These are phyloP conservation scores for Candida peoriensis DNA, from an alignment of 805 yeast genomes.

Conservation along the genomic window DNA sequence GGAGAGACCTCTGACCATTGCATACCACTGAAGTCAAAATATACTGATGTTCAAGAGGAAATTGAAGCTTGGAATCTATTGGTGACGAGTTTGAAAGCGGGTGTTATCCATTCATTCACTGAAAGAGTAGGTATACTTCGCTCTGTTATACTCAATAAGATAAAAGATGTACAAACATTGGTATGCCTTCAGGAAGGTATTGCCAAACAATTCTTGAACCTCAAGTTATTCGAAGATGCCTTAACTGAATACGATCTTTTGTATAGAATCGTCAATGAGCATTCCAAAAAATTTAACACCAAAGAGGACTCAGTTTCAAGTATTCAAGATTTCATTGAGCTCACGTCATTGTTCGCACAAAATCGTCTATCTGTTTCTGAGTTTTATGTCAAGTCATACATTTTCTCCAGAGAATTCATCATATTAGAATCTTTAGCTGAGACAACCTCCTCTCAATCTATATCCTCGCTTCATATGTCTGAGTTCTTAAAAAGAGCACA, in stretches of 20 bases:
- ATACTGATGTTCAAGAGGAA: conserved; percentile 28
- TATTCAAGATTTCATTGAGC: neutral
- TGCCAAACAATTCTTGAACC: conserved; percentile 46
- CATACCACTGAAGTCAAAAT: conserved; percentile 29
- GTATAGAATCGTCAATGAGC: conserved; percentile 26
- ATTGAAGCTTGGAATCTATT: conserved; percentile 49
- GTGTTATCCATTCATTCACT: conserved; percentile 49
- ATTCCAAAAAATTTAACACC: conserved; percentile 5
- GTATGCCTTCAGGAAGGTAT: conserved; percentile 43
- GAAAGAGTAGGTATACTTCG: conserved; percentile 29
- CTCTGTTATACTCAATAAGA: neutral
- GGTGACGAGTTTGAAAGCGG: conserved; percentile 39
- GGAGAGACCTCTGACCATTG: conserved; percentile 28
- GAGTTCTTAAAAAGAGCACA: conserved; percentile 30
- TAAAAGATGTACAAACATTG: conserved; percentile 1
- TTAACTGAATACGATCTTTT: conserved; percentile 45
- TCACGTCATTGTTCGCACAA: neutral
- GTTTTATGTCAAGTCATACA: conserved; percentile 17
- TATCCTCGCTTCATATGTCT: conserved; percentile 36
- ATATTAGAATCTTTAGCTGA: conserved; percentile 34
- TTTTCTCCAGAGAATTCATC: conserved; percentile 34
- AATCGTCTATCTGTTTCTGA: conserved; percentile 5
- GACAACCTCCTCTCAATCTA: conserved; percentile 33
- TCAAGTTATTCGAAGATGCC: conserved; percentile 60
- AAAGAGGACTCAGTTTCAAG: neutral